Base-by-base conservation (phyloP, 192 early-diverging fungal genomes). In the Hyaloraphidium curvatum region DNA sequence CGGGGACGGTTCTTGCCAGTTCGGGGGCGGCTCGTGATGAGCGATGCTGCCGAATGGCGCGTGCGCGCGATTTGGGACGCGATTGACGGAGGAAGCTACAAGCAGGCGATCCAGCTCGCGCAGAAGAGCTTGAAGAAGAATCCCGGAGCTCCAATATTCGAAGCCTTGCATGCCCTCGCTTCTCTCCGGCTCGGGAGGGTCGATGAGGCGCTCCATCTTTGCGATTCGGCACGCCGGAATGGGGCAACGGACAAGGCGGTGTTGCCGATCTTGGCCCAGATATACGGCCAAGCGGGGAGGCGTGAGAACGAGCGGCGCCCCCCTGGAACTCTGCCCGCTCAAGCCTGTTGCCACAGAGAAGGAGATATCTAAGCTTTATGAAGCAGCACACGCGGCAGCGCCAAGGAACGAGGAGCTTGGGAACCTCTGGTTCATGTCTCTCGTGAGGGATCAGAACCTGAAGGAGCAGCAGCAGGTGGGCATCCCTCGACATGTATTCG, bases 371-470 rank as follows among this genome's bases (percentile, higher is more conserved):
- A 73, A 76, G 23, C 55, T 90, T 1, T 91, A 91, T 57, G 74
- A 75, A 35, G 75, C 65, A 13, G 86, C 84, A 2, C 73, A 67
- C 22, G 66, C 63, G 31, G 31, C 55, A 4, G 59, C 67, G 30
- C 81, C 85, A 13, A 65, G 70, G 19, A 80, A 84, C 51, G 83
- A 87, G 56, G 77, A 83, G 41, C 62, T 84, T 28, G 76, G 69
- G 7, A 76, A 67, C 37, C 80, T 87, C 50, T 76, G 78, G 73
- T 91, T 85, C 61, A 87, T 91, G 84, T 78, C 78, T 0, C 65
- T 89, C 28, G 83, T 81, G 0, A 70, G 83, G 37, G 76, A 56
- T 26, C 40, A 67, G 1, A 71, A 87, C 69, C 77, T 66, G 35
- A 81, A 83, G 53, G 67, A 67, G 19, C 72, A 78, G 63, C 80